Evolutionary conservation across 495 filamentous ascomycete species (phyloP).

Genomic region (Penicillium robsamsonii): DNA sequence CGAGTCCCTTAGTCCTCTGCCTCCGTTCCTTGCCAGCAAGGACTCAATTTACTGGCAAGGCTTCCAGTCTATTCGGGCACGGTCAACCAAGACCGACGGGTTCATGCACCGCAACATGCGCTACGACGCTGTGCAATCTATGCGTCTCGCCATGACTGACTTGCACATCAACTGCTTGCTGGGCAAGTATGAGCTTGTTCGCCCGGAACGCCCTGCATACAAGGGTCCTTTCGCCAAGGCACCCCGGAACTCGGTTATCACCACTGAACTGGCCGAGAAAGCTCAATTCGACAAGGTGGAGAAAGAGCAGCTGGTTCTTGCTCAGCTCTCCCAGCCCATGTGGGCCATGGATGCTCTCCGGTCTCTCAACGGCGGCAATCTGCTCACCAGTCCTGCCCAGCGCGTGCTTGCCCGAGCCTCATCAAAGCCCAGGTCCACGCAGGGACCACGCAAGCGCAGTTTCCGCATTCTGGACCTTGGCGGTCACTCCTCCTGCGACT

Average conservation of each 20-base stretch:
- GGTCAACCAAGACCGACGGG: conserved; percentile 61
- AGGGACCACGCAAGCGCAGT: conserved; percentile 18
- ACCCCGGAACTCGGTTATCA: conserved; percentile 51
- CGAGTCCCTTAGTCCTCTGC: conserved; percentile 33
- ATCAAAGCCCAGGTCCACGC: conserved; percentile 1
- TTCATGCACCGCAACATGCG: conserved; percentile 81
- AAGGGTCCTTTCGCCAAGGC: conserved; percentile 52
- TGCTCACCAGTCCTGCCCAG: conserved; percentile 74
- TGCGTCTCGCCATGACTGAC: conserved; percentile 63
- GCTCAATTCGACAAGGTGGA: conserved; percentile 56
- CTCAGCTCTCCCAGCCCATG: conserved; percentile 68
- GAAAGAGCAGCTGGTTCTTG: conserved; percentile 74
- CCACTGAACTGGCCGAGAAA: conserved; percentile 42
- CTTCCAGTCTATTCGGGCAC: conserved; percentile 67
- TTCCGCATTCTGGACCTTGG: conserved; percentile 81
- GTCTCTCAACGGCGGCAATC: conserved; percentile 72
- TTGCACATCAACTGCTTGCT: conserved; percentile 69
- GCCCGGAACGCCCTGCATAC: conserved; percentile 47
- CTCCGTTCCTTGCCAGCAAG: conserved; percentile 44
- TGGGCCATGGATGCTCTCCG: conserved; percentile 82
- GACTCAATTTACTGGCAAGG: conserved; percentile 91
- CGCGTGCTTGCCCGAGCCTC: conserved; percentile 45
- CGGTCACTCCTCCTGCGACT: conserved; percentile 81
- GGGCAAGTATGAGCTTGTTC: conserved; percentile 67
- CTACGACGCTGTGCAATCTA: conserved; percentile 84